A percentile compares a stretch with the other conserved stretches of the same genome.
These are phyloP conservation scores for Lepiota subincarnata DNA, from an alignment of 768 basidiomycete genomes.

Conservation along the genomic window DNA sequence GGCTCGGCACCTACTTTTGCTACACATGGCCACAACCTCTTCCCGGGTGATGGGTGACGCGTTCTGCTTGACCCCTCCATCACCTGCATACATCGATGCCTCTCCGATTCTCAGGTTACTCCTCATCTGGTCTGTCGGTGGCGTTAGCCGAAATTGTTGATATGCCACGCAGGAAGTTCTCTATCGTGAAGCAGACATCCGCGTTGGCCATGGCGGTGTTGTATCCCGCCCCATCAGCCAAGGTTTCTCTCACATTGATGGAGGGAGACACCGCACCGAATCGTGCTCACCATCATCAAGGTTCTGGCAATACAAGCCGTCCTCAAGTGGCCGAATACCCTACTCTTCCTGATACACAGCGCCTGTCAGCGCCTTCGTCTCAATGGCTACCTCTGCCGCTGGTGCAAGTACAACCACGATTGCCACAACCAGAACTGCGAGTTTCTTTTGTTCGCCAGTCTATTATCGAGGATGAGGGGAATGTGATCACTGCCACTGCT, in stretches of 20 bases:
- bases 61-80: neutral
- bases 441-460: neutral
- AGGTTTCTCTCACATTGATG: neutral
- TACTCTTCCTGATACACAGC: neutral
- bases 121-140: neutral
- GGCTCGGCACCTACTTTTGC: neutral
- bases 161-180: constrained; percentile 3
- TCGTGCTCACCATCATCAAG: neutral
- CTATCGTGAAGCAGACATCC: neutral
- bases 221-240: neutral
- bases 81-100: neutral
- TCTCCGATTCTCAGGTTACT: neutral
- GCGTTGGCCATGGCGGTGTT: constrained; percentile 5
- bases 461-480: constrained; percentile 3
- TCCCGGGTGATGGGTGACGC: neutral
- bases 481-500: constrained; percentile 2
- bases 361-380: neutral
- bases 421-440: neutral
- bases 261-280: neutral
- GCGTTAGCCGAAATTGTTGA: constrained; percentile 9
- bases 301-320: neutral
- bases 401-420: neutral
- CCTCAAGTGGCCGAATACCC: neutral
- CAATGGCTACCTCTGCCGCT: neutral
- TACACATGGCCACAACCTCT: neutral